Evolutionary conservation across 73 alveolate species (phyloP).

Genomic region (Paramecium biaurelia): DNA sequence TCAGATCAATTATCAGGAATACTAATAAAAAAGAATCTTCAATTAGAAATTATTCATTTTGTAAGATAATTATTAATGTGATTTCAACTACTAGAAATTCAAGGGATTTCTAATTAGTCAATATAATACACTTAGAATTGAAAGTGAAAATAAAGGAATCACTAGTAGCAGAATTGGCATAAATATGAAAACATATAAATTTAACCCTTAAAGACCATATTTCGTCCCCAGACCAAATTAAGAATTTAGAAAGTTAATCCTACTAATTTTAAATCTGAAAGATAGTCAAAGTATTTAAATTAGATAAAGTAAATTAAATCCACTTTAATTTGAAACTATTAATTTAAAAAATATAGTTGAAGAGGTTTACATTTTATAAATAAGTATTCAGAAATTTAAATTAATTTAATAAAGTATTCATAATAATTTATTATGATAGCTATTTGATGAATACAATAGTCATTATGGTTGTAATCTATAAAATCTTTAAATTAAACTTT

Average conservation of each 20-base stretch:
- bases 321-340: background rate
- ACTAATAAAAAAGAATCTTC: background rate
- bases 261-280: background rate
- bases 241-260: background rate
- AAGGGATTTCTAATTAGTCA: background rate
- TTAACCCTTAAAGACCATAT: background rate
- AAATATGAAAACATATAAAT: background rate
- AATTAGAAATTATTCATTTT: background rate
- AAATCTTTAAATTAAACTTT: background rate
- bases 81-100: background rate
- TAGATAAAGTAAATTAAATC: background rate
- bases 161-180: constrained; percentile 2
- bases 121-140: background rate
- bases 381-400: background rate
- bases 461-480: background rate
- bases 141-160: background rate
- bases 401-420: background rate
- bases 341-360: background rate
- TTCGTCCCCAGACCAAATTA: constrained; percentile 12
- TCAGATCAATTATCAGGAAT: background rate
- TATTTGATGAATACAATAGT: background rate
- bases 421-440: background rate
- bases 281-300: background rate
- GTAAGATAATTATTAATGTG: background rate
- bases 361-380: background rate